Evolutionary conservation across 257 asterid genomes (phyloP).

Genomic region (Mitragyna speciosa): DNA sequence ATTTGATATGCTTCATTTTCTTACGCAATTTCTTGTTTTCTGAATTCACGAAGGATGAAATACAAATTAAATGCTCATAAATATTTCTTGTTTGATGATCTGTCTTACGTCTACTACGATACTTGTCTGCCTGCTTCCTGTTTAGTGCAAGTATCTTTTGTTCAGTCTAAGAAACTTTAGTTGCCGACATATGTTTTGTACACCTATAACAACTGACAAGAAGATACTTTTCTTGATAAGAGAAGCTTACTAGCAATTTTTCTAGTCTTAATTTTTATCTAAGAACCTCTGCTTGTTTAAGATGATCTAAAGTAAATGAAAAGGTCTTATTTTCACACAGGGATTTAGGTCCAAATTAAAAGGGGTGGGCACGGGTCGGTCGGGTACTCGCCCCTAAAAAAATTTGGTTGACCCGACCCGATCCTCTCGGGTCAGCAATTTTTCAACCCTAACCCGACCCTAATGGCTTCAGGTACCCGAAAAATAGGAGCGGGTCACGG

Average conservation of each 20-base stretch:
- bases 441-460: too few species aligned
- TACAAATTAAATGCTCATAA: too few species aligned
- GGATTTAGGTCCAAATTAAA: not conserved
- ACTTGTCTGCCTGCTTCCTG: too few species aligned
- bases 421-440: too few species aligned
- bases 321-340: not conserved
- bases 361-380: too few species aligned
- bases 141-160: too few species aligned
- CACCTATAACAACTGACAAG: not conserved
- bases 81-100: too few species aligned
- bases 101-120: too few species aligned
- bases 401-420: too few species aligned
- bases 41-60: not conserved
- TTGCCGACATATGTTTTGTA: not conserved
- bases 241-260: not conserved
- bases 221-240: not conserved
- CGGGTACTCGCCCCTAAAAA: too few species aligned
- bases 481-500: too few species aligned
- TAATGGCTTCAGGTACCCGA: too few species aligned
- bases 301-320: not conserved
- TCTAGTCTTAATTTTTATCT: not conserved
- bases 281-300: not conserved
- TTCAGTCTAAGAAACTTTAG: not conserved
- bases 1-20: not conserved
- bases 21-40: not conserved